Evolutionary conservation across 2,329 filamentous ascomycete species (phyloP), one percentile per base, ranked within the genome.

Genomic region (Cadophora sp.): DNA sequence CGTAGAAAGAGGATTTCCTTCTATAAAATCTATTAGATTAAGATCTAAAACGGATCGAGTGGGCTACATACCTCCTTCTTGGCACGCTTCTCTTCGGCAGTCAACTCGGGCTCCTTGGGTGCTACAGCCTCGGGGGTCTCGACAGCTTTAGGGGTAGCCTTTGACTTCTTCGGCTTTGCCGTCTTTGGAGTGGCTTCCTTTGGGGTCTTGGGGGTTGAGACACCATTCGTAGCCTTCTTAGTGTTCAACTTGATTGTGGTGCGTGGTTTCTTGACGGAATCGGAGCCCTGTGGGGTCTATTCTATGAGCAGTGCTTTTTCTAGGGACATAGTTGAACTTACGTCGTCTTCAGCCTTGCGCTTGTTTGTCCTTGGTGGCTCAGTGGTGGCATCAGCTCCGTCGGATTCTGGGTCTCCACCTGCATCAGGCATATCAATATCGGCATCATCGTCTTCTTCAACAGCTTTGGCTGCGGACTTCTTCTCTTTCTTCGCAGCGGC

Each of bases 1-100:
- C 96, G 91, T 47, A 97, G 86, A 79, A 96, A 98, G 39, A 97
- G 83, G n/a, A 99, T 93, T 73, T 92, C 89, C 72, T 88, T 90
- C 85, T 91, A 71, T 58, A 64, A 39, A 39, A 27, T 47, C 4
- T 61, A 70, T 85, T 74, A 85, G 80, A 7, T 20, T 58, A 36
- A n/a, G 47, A 14, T 51, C 11, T 13, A 48, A 48, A 30, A 5
- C 13, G 9, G 5, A 6, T n/a, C 14, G 20, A 41, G 33, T 22
- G 16, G 18, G 22, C 8, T 50, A 78, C 82, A 62, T 80, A 85
- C 87, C 81, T 89, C 83, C 76, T 89, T 90, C 74, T 87, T 86
- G 41, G 80, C 74, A 41, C 82, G 83, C 72, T 83, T 84, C 77
- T 90, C 85, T 71, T 89, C 86, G 0, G 85, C 80, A 14, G 83